Base-by-base conservation (phyloP, 306 rosid genomes). In the Begonia peltatifolia region DNA sequence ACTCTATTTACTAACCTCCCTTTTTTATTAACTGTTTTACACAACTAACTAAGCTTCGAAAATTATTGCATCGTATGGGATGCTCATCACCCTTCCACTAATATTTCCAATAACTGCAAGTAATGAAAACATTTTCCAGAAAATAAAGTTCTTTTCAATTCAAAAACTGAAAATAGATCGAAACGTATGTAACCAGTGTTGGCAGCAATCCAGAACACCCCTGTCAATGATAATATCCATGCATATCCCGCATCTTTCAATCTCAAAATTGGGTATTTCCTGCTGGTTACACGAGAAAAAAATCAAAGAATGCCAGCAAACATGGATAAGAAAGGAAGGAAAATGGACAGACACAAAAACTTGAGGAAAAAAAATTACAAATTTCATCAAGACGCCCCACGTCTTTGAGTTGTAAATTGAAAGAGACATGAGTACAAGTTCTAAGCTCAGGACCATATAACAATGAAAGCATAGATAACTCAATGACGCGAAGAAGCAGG, bases 151-250 rank as follows among this genome's bases (percentile, higher is more conserved):
- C 6, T 30, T 30, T 30, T 30, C 38, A n/a, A 48, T 48, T 48
- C 9, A 17, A 50, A 15, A 57, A 2, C 46, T 5, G n/a, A 57
- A 12, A 41, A 57, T 35, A 46, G 54, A 55, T 41, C 22, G 1
- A 1, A 15, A 41, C 22, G 50, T 6, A 23, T 23, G 59, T 80
- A 4, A 90, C 99, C 96, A 86, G 75, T 86, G 99, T 65, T 83
- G 93, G 66, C 99, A 90, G 85, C 94, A 90, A 71, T 90, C 99
- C 41, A 90, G 69, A 73, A 90, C 81, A 63, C 94, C 99, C 74
- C 99, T 73, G 57, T 90, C 99, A 54, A 90, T 62, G 59, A 90
- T 69, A 50, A 73, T 25, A 67, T 86, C 95, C 99, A 90, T 86
- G 71, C 99, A 90, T 66, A 90, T 90, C 47, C 99, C 99, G 64